Conservation (phyloP, 768 basidiomycete species). For the Rubroboletus satanas region DNA sequence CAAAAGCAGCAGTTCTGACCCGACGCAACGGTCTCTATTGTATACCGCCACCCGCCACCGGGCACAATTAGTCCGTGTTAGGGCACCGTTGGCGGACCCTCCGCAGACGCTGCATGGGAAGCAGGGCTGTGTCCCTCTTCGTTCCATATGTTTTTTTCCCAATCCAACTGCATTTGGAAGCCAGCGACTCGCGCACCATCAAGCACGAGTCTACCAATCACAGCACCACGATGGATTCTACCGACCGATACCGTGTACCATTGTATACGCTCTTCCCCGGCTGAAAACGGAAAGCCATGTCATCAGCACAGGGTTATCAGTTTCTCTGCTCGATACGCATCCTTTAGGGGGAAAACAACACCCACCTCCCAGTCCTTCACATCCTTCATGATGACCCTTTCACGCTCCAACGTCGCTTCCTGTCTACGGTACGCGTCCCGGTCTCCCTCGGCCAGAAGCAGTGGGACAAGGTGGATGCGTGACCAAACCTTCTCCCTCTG, state of each 20-base stretch:
- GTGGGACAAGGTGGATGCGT: conserved; percentile 87
- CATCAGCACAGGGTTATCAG: conserved; percentile 6
- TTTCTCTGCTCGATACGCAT: conserved; percentile 19
- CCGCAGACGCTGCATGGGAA: conserved; percentile 2
- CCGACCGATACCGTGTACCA: conserved; percentile 63
- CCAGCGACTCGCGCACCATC: conserved; percentile 4
- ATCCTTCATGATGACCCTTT: conserved; percentile 92
- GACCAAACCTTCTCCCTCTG: conserved; percentile 93
- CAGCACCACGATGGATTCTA: conserved; percentile 56
- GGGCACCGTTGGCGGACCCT: not conserved
- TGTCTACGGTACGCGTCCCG: conserved; percentile 81
- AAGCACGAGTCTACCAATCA: conserved; percentile 32
- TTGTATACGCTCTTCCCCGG: conserved; percentile 84
- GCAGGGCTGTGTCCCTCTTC: conserved; percentile 21
- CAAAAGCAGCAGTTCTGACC: conserved; percentile 8
- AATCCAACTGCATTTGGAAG: conserved; percentile 7
- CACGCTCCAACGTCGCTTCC: conserved; percentile 72
- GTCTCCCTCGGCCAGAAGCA: conserved; percentile 91
- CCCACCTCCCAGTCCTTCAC: conserved; percentile 93
- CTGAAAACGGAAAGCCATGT: conserved; percentile 38
- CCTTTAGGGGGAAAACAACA: conserved; percentile 22
- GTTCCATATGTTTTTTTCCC: conserved; percentile 13
- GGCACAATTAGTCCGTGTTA: conserved; percentile 21
- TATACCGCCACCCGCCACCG: conserved; percentile 35
- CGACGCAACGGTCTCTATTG: conserved; percentile 23